Percentiles rank a stretch among this genome's conserved stretches.
These are phyloP conservation scores for Thraustochytrium striatum DNA, from an alignment of 352 stramenopile genomes.

Conservation along the genomic window DNA sequence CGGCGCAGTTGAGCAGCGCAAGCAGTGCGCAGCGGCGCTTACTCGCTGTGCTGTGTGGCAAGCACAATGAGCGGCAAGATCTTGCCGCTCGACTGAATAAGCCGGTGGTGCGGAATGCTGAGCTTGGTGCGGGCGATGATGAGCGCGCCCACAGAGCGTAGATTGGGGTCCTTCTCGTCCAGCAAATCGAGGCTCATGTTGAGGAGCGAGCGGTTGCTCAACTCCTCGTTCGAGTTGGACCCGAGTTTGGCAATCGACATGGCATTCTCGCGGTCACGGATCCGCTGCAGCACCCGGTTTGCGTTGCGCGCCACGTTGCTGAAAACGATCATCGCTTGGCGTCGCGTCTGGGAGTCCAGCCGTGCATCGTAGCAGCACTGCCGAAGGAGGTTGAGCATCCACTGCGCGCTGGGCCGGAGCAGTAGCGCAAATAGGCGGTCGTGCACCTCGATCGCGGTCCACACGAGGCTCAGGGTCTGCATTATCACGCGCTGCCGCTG, in stretches of 20 bases:
- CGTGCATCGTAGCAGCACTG: neutral
- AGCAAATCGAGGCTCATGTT: slow-evolving; percentile 1
- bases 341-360: neutral
- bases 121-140: slow-evolving; percentile 8
- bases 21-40: slow-evolving; percentile 25
- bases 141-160: neutral
- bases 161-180: neutral
- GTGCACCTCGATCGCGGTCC: neutral
- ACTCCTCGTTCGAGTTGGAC: neutral
- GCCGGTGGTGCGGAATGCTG: neutral
- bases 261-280: no score
- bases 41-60: neutral
- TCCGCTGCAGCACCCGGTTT: neutral
- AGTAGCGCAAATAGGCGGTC: neutral
- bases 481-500: neutral
- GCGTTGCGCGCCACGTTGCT: neutral
- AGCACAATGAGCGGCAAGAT: slow-evolving; percentile 2
- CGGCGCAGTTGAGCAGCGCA: slow-evolving; percentile 30
- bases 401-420: neutral
- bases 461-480: slow-evolving; percentile 19
- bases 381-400: neutral
- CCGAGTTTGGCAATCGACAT: neutral
- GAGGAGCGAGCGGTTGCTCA: neutral
- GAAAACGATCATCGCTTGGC: neutral
- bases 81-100: neutral